Base-by-base conservation (phyloP, 1,284 basidiomycete species). In the Mycena sp. region DNA sequence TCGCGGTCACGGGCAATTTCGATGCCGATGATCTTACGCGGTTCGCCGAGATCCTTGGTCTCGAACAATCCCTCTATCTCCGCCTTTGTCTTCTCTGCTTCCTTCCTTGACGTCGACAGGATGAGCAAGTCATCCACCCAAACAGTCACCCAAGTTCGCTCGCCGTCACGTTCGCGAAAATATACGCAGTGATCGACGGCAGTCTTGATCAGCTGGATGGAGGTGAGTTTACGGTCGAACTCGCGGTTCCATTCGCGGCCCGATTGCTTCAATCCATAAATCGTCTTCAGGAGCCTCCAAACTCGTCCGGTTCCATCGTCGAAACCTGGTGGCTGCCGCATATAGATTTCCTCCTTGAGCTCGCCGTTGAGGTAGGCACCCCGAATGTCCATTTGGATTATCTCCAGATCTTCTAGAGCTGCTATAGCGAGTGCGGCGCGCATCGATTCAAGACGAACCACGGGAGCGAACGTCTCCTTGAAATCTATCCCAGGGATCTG, bases 321-420 rank as follows among this genome's bases (percentile, higher is more conserved):
- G 50, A 67, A 81, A 0, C 74, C 76, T 1, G 74, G 62, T 0
- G 74, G 78, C 44, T 79, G 76, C 0, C 49, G 37, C 78, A 82
- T 81, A 44, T 78, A 81, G 11, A 82, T 73, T 29, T 78, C 73
- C 45, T 83, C 78, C n/a, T 78, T 69, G 0, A 82, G 72, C 1
- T 69, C 64, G 0, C 70, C 74, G 59, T 81, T 77, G 1, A 82
- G 74, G 63, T 76, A 82, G 0, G 76, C 76, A 0, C 72, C 73
- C 10, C 72, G 73, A 0, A 84, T 67, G 55, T 71, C 78, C 7
- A 79, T 63, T 35, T 69, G 68, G 3, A 71, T 58, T 0, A 75
- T 56, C 40, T 74, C 65, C 43, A 75, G 62, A 28, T 71, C 70
- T 23, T 65, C 44, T 14, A 38, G n/a, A 14, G 67, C 63, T 11